Evolutionary conservation across 805 yeast species (phyloP).

Genomic region (Pichia membranifaciens): DNA sequence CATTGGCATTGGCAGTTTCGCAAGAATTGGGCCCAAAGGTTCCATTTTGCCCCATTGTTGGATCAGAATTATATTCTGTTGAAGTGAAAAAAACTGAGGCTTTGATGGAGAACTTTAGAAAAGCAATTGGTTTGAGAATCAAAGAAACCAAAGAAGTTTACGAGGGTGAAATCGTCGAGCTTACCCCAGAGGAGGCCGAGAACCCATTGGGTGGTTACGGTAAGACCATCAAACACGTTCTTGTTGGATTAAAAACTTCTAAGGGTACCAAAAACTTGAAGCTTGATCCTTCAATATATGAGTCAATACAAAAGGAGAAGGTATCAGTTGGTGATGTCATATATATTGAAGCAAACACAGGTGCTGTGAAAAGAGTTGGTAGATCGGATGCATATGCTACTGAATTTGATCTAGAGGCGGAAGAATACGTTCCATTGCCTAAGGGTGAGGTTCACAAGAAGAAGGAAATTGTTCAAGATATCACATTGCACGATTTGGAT

Average conservation of each 20-base stretch:
- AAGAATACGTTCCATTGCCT: conserved; percentile 96
- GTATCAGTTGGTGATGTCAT: conserved; percentile 96
- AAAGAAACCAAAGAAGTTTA: conserved; percentile 96
- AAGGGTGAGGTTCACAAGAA: conserved; percentile 97
- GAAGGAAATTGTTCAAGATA: conserved; percentile 93
- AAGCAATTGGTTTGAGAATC: conserved; percentile 90
- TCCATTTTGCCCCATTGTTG: conserved; percentile 93
- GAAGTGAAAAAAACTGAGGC: conserved; percentile 96
- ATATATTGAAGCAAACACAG: conserved; percentile 91
- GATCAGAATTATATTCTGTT: conserved; percentile 86
- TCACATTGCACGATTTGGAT: conserved; percentile 95
- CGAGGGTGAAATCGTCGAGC: conserved; percentile 98
- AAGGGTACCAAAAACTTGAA: conserved; percentile 95
- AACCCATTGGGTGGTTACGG: conserved; percentile 94
- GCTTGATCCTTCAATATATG: conserved; percentile 98
- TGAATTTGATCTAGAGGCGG: conserved; percentile 97
- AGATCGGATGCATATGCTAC: conserved; percentile 94
- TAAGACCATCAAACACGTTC: conserved; percentile 59
- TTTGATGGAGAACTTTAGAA: conserved; percentile 91
- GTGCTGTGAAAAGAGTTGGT: conserved; percentile 90
- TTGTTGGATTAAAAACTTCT: conserved; percentile 94
- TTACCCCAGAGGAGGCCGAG: conserved; percentile 77
- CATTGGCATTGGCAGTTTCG: conserved; percentile 89
- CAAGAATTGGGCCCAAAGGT: conserved; percentile 71
- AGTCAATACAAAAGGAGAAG: conserved; percentile 89